Base-by-base conservation (phyloP, 106 monocot genomes). In the Acanthochlamys bracteata region DNA sequence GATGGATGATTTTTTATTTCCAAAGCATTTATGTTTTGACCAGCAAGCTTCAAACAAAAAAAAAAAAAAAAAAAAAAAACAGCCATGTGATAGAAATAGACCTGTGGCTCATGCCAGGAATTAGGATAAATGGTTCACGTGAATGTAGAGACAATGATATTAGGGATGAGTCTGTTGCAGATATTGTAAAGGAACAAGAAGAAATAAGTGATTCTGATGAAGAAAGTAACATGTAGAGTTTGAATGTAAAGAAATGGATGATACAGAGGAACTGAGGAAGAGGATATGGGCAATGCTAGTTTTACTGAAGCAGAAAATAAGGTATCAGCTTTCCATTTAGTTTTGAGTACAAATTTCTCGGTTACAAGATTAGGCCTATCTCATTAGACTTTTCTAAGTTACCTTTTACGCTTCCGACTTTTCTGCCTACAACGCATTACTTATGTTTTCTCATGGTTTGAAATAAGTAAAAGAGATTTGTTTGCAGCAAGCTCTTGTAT, bases 171-270 rank as follows among this genome's bases (percentile, higher is more conserved):
- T 75, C 81, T 40, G 39, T 83, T 26, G 64, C 68, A 46, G 85
- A 77, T 55, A 98, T 98, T 67, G 81, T 91, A 56, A 98, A 91
- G 96, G 96, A 91, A 73, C 88, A 98, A 42, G 96, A 98, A 81
- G 91, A 98, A 74, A 56, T 91, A 43, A 98, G 96, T 79, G 96
- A 98, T 75, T 85, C 96, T 15, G 96, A 98, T 27, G 96, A 91
- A 57, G 91, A 88, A 41, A 72, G 61, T 65, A 79, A 61, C 25
- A 88, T 75, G 91, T 91, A 4, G 82, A 85, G 49, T 98, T 98
- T 77, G 96, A 98, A 79, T 51, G 74, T 69, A 91, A 91, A 69
- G 91, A 98, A 57, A 88, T 91, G 74, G 96, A 82, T 71, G 96
- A 98, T 59, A 91, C 88, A 17, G 94, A 94, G 60, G 90, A 69